Percentiles rank a stretch among this genome's conserved stretches.
These are phyloP conservation scores for Pseudozyma thailandica DNA, from an alignment of 1,284 basidiomycete species.

Conservation along the genomic window DNA sequence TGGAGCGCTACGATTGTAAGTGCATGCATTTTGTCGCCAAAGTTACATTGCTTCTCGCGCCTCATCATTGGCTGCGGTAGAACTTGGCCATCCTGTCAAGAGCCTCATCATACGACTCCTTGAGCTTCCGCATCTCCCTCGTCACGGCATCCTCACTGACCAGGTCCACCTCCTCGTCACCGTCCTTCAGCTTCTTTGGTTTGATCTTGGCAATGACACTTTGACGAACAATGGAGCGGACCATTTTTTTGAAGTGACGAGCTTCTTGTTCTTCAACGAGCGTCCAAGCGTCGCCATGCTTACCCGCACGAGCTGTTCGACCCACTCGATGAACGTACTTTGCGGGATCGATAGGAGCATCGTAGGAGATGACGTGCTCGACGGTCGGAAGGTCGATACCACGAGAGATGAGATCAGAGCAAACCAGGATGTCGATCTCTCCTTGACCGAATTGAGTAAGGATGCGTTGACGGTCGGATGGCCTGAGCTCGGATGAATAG, in stretches of 20 bases:
- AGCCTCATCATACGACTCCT: constrained; percentile 45
- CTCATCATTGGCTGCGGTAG: constrained; percentile 39
- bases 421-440: constrained; percentile 86
- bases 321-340: constrained; percentile 98
- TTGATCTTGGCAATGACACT: constrained; percentile 47
- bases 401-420: constrained; percentile 93
- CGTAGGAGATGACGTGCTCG: constrained; percentile 91
- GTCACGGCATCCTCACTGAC: constrained; percentile 36
- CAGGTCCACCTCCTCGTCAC: constrained; percentile 15
- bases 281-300: constrained; percentile 88
- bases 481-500: constrained; percentile 87
- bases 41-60: neutral
- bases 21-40: neutral
- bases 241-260: constrained; percentile 49
- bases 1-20: too few relatives aligned
- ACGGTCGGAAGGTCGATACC: constrained; percentile 96
- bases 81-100: constrained; percentile 47
- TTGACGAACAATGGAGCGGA: constrained; percentile 33
- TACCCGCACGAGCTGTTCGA: constrained; percentile 89
- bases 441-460: constrained; percentile 83
- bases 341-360: constrained; percentile 93
- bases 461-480: constrained; percentile 79
- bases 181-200: constrained; percentile 23
- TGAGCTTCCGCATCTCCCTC: constrained; percentile 29
- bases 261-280: constrained; percentile 92